Base-by-base conservation (phyloP, 2,329 filamentous ascomycete species). In the Trichoderma aggressivum region DNA sequence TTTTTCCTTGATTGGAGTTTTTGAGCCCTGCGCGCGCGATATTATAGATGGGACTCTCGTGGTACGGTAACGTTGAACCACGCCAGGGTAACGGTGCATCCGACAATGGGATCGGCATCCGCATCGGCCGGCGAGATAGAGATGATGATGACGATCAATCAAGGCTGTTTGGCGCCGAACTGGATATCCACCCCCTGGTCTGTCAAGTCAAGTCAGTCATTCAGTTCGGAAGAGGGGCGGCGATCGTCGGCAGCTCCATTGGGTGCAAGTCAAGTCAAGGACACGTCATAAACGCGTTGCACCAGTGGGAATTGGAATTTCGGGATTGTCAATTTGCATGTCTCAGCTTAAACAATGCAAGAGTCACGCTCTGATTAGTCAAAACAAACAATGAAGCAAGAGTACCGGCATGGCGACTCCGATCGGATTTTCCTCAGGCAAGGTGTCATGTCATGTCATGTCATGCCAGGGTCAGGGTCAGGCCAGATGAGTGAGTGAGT, bases 231-330 rank as follows among this genome's bases (percentile, higher is more conserved):
- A 50, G 36, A 28, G 36, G 39, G 36, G 36, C 36, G 11, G 26
- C 43, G 60, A 63, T 63, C 60, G 11, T 63, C 60, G 60, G 60
- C 24, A 47, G 39, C 60, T 50, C 60, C 36, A 63, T 47, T 63
- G 11, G 60, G 18, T n/a, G 18, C 21, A 28, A 55, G 30, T 32
- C 26, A 30, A 11, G n/a, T n/a, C 10, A 16, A 28, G 26, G 26
- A 36, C 56, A 55, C 62, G 62, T 65, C 63, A 56, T 66, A 11
- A n/a, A 34, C 55, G 18, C 55, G 32, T 34, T 59, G 56, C 56
- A 32, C 28, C 11, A 16, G 47, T 21, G 3, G 47, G 47, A 50
- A 50, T 50, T 50, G 43, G n/a, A 8, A 21, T 10, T 7, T 50
- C n/a, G 43, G 43, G 10, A 53, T 24, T 53, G 47, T 53, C 11